These are phyloP conservation scores for Podospora australis DNA, from an alignment of 495 filamentous ascomycete species.

Conservation along the genomic window DNA sequence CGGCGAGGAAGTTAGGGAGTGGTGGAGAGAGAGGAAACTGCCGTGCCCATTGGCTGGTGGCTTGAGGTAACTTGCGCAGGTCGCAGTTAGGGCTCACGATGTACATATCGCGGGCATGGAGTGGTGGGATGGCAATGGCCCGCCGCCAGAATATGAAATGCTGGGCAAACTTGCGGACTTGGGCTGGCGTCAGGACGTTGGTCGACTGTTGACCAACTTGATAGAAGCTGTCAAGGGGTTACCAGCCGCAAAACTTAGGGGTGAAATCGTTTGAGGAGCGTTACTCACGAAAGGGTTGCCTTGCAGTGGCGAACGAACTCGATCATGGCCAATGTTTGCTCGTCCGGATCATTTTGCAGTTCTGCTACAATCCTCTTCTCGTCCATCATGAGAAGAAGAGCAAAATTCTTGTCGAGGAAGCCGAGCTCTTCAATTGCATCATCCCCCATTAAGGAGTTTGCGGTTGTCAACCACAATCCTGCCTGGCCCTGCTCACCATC, in stretches of 20 bases:
- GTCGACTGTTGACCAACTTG: constrained; percentile 61
- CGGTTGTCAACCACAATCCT: constrained; percentile 82
- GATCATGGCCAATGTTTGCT: constrained; percentile 62
- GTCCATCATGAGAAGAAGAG: constrained; percentile 76
- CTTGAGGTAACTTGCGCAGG: constrained; percentile 61
- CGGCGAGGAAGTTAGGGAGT: constrained; percentile 75
- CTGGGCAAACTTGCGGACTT: constrained; percentile 77
- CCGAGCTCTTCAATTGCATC: constrained; percentile 53
- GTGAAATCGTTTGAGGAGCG: constrained; percentile 1
- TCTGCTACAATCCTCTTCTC: constrained; percentile 76
- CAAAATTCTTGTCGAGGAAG: constrained; percentile 76
- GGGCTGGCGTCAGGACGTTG: constrained; percentile 64
- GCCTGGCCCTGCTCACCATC: constrained; percentile 57
- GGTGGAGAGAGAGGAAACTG: constrained; percentile 75
- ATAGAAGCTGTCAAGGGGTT: constrained; percentile 47
- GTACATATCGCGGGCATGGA: constrained; percentile 87
- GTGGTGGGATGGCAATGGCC: constrained; percentile 83
- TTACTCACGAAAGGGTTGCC: constrained; percentile 65
- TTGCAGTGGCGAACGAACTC: constrained; percentile 80
- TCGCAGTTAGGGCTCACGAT: constrained; percentile 90
- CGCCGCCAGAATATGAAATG: constrained; percentile 95
- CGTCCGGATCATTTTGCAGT: constrained; percentile 68
- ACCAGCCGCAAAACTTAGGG: not conserved
- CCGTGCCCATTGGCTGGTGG: constrained; percentile 62
- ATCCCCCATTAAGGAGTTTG: constrained; percentile 65